Percentiles rank a stretch among this genome's conserved stretches.
Evolutionary conservation across 1,284 basidiomycete species (phyloP).

Genomic region (Retiboletus flavoniger): DNA sequence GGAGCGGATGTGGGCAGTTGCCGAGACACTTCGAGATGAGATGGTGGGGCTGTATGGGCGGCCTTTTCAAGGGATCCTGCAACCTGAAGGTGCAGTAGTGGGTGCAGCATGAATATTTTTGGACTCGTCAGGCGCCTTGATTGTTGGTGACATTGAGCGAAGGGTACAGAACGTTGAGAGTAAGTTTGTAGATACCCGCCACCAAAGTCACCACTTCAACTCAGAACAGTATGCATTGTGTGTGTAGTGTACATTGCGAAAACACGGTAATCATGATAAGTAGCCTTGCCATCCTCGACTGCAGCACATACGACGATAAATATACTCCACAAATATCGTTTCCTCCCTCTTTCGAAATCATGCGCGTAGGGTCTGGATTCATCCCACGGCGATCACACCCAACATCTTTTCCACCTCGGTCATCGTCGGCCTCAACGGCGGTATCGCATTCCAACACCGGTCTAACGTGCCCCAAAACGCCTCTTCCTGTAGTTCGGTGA

Average conservation of each 20-base stretch:
- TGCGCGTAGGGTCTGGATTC: too few relatives aligned
- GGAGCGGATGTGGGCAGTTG: slow-evolving; percentile 27
- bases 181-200: too few relatives aligned
- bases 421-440: slow-evolving; percentile 32
- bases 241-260: not conserved
- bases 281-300: not conserved
- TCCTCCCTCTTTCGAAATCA: too few relatives aligned
- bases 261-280: too few relatives aligned
- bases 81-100: not conserved
- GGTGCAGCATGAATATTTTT: not conserved
- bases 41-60: slow-evolving; percentile 18
- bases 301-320: not conserved
- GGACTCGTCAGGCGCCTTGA: not conserved
- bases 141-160: too few relatives aligned
- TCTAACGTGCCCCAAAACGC: slow-evolving; percentile 43
- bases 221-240: too few relatives aligned
- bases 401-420: slow-evolving; percentile 23
- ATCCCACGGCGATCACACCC: slow-evolving; percentile 5
- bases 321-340: not conserved
- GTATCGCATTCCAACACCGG: slow-evolving; percentile 42
- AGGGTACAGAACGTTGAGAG: too few relatives aligned
- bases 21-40: slow-evolving; percentile 10
- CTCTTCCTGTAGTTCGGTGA: slow-evolving; percentile 19
- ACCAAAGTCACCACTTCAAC: too few relatives aligned
- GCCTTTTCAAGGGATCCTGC: slow-evolving; percentile 12